Base-by-base conservation (phyloP, 208 protist genomes). In the Borovskyia barvae region DNA sequence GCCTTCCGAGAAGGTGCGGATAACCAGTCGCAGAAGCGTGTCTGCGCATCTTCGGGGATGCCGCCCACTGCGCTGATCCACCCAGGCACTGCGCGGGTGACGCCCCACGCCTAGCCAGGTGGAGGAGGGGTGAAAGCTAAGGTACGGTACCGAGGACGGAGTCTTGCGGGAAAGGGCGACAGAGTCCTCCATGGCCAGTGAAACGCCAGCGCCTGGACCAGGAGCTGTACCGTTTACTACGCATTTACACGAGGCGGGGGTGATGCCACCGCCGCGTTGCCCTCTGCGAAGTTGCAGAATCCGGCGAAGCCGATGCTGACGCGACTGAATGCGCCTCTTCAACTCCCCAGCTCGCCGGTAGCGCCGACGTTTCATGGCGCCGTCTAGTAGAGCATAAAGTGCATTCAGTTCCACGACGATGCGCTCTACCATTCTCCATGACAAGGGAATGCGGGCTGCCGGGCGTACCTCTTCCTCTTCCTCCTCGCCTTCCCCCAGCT, bases 11-110 rank as follows among this genome's bases (percentile, higher is more conserved):
- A 51, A 52, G 46, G 24, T 17, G 2, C 15, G 43, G 24, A 52
- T 37, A 28, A 72, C 58, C 12, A 17, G 30, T 2, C 52, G 51
- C 14, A 74, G 48, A 8, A 6, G 29, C 3, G 15, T 41, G 2
- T n/a, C 29, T 5, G 41, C 9, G 25, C 79, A 49, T 17, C 20
- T 14, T 3, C 28, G 45, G 32, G 80, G 76, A 47, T 87, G 75
- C 30, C 73, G 72, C 19, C 73, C 66, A 41, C 62, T 84, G 35
- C 80, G 75, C 24, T 50, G 48, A 62, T 87, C 80, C 29, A 85
- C 62, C 41, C 33, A 43, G 14, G 42, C 42, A 15, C 63, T 46
- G 35, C 37, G 67, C 5, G 71, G 70, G 54, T 82, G 79, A 19
- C 33, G 46, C 6, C 79, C 79, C 26, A 82, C 42, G 9, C 75